phyloP scores from a whole-genome alignment of 257 asterid genomes.

The Nemophila menziesii region DNA sequence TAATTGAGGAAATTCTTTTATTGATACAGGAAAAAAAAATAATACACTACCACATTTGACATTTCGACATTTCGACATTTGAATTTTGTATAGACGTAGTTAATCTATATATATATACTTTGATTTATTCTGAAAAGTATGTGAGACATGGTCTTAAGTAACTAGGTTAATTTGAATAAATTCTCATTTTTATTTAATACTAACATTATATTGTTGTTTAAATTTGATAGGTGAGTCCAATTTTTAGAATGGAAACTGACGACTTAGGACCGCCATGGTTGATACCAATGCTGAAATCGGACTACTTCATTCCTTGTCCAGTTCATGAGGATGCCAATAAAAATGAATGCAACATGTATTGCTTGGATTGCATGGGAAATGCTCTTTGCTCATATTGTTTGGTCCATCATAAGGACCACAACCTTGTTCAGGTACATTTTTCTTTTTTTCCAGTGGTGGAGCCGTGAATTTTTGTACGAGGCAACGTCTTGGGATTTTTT shows the following conservation, averaged over 20 bases:
- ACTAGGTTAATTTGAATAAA: conserved; percentile 1
- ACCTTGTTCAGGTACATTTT: conserved; percentile 36
- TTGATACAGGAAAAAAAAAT: too few relatives aligned
- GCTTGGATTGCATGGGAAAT: conserved; percentile 61
- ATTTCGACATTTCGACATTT: too few relatives aligned
- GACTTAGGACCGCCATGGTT: conserved; percentile 48
- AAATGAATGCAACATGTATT: conserved; percentile 55
- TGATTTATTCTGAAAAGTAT: too few relatives aligned
- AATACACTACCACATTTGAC: too few relatives aligned
- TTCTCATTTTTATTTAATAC: not conserved
- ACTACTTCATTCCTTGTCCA: conserved; percentile 40
- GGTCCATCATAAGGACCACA: conserved; percentile 43
- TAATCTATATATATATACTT: too few relatives aligned
- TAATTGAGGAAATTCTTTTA: not conserved
- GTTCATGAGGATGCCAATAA: conserved; percentile 39
- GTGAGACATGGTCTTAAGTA: too few relatives aligned
- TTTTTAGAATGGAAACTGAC: conserved; percentile 1
- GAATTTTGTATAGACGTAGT: too few relatives aligned
- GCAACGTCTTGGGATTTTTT: too few relatives aligned
- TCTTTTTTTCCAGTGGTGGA: not conserved
- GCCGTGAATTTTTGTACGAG: too few relatives aligned
- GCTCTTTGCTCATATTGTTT: conserved; percentile 53
- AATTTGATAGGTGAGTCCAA: not conserved
- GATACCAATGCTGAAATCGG: conserved; percentile 39
- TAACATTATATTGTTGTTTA: not conserved